phyloP scores from a whole-genome alignment of 768 basidiomycete genomes.

The Cytidiella melzeri region DNA sequence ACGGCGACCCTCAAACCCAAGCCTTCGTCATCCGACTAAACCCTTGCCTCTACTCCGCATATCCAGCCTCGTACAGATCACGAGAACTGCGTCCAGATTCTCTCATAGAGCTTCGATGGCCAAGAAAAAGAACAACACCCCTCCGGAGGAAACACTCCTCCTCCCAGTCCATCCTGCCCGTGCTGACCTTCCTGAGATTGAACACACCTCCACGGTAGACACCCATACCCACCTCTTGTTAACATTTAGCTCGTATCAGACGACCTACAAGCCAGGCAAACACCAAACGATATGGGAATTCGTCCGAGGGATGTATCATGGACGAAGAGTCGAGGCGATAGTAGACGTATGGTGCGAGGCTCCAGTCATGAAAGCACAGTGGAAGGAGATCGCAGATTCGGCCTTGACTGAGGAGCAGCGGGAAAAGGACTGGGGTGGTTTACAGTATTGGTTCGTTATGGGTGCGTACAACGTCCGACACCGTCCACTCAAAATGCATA shows the following conservation, averaged over 20 bases:
- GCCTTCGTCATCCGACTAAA: too few relatives aligned
- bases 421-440: conserved; percentile 51
- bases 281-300: conserved; percentile 62
- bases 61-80: too few relatives aligned
- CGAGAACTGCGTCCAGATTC: too few relatives aligned
- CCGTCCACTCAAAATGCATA: conserved; percentile 6
- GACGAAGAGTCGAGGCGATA: conserved; percentile 53
- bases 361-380: conserved; percentile 46
- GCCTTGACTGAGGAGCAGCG: conserved; percentile 47
- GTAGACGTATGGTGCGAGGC: conserved; percentile 91
- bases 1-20: too few relatives aligned
- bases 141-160: conserved; percentile 29
- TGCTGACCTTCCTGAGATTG: not conserved
- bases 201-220: conserved; percentile 51
- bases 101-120: too few relatives aligned
- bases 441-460: conserved; percentile 81
- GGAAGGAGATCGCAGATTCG: conserved; percentile 72
- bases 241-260: conserved; percentile 59
- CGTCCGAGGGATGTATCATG: conserved; percentile 52
- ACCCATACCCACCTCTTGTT: conserved; percentile 83
- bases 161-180: conserved; percentile 25
- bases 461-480: conserved; percentile 36
- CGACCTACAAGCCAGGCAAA: conserved; percentile 53
- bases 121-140: conserved; percentile 33
- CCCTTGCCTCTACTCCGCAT: too few relatives aligned